Evolutionary conservation across 1,284 basidiomycete species (phyloP), one percentile per base, ranked within the genome.

Genomic region (Wallemia mellicola): DNA sequence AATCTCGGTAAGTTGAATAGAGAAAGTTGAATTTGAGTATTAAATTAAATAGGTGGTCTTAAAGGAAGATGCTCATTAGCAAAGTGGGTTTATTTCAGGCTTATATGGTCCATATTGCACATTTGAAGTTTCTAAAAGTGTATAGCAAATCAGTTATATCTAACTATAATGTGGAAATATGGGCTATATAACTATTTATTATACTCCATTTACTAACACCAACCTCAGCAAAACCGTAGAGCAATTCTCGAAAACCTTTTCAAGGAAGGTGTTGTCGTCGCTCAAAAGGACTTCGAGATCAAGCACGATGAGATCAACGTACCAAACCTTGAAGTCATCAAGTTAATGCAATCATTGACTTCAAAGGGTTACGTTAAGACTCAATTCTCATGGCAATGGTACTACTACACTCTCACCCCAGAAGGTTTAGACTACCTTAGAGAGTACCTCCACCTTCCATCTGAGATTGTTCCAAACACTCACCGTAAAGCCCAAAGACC

Each of bases 211-310:
- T 5, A 48, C 38, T 15, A 7, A 48, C 38, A 22, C 9, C 38
- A 48, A n/a, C n/a, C 38, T 17, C 38, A 87, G 75, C 68, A 81
- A 71, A 82, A 86, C 76, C 77, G 79, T 73, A 81, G 81, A 68
- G 69, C 75, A 71, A 91, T 92, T 76, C 91, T 91, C 77, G 88
- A 95, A 76, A 83, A 83, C 77, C 87, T 95, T 78, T 95, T 95
- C 84, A 91, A 91, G 75, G 89, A 95, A 83, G 92, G 94, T 69
- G 94, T 96, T 65, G 77, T 96, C 70, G 92, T 98, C 71, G 92
- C 92, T 69, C 91, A 94, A 78, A 98, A 98, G 78, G 89, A 99
- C 75, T 96, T 79, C 77, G 92, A 95, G 71, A 84, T 87, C 61
- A 87, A 92, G 74, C 94, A 99, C 72, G 87, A 94, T 69, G 91